Base-by-base conservation (phyloP, 768 basidiomycete species). In the Tremella fuciformis region DNA sequence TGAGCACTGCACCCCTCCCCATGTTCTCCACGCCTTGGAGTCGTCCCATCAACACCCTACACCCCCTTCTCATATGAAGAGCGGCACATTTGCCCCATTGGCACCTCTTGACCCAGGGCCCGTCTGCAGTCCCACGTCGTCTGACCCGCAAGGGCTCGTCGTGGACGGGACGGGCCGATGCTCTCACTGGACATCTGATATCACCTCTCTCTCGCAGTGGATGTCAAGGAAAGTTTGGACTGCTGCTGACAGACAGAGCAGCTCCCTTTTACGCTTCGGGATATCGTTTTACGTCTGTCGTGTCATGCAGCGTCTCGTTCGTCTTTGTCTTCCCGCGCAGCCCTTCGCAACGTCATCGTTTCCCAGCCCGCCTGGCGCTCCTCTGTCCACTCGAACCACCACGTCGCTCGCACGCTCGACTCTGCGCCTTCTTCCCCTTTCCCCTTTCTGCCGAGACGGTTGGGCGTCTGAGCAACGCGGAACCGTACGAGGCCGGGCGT, bases 71-170 rank as follows among this genome's bases (percentile, higher is more conserved):
- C 60, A 64, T 66, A 61, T 71, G 70, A 71, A 71, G 70, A 71
- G 70, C 65, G 67, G 70, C 63, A 66, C 50, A 58, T 58, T 46
- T 71, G 63, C 70, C 67, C 70, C 67, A 69, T 69, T 71, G 70
- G 70, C 70, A 71, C 70, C 70, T 71, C 70, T 71, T 71, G 70
- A 71, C 70, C 70, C 70, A 71, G 70, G 70, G 67, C 64, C 56
- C 54, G 51, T 54, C 53, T 40, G 57, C 44, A 34, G 21, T 40
- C 40, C 53, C 44, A 57, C 44, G 21, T 40, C 49, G 56, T 49
- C 56, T 38, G 26, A 37, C 26, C 55, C 26, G 29, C 29, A 25
- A 34, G 29, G 8, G 49, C 29, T 47, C 37, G 51, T 40, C 50
- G 40, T 34, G 44, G 41, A 37, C 46, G 37, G 46, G 57, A 41